phyloP scores from a whole-genome alignment of 495 filamentous ascomycete species.

The Pyrenopolyporus hunteri region DNA sequence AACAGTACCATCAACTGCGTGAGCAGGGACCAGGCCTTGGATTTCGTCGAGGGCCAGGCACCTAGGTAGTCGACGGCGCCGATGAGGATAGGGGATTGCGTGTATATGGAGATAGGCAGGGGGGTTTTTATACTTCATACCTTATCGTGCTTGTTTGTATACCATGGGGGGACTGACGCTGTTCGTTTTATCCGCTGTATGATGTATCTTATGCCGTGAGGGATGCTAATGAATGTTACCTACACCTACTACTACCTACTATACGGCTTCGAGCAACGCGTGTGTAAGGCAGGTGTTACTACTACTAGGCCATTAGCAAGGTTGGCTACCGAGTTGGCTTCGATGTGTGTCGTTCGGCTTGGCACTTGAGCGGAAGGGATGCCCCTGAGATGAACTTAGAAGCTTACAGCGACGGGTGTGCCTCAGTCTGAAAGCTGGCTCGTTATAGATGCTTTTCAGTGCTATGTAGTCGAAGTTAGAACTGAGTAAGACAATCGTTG shows the following conservation, averaged over 20 bases:
- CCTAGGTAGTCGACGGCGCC: constrained; percentile 30
- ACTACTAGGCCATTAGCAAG: not conserved
- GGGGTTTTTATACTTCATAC: constrained; percentile 15
- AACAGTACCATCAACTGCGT: constrained; percentile 91
- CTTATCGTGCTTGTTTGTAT: constrained; percentile 21
- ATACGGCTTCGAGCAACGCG: too few relatives aligned
- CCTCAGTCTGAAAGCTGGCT: too few relatives aligned
- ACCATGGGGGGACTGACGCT: constrained; percentile 14
- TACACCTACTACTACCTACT: too few relatives aligned
- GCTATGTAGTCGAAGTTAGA: too few relatives aligned
- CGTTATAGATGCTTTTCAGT: too few relatives aligned
- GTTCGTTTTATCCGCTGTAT: constrained; percentile 4
- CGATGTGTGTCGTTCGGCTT: too few relatives aligned
- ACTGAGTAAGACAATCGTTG: too few relatives aligned
- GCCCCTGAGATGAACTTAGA: too few relatives aligned
- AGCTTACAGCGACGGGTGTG: too few relatives aligned
- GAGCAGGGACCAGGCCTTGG: constrained; percentile 81
- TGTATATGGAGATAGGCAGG: constrained; percentile 16
- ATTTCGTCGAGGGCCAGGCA: constrained; percentile 83
- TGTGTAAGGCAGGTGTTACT: not conserved
- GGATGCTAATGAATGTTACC: constrained; percentile 21
- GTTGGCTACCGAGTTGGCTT: too few relatives aligned
- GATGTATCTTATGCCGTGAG: constrained; percentile 10
- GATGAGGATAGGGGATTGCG: not conserved
- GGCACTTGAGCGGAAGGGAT: too few relatives aligned